A percentile compares a stretch with the other conserved stretches of the same genome.
phyloP scores from a whole-genome alignment of 2,329 filamentous ascomycete species.

The Elsinoe perseae region DNA sequence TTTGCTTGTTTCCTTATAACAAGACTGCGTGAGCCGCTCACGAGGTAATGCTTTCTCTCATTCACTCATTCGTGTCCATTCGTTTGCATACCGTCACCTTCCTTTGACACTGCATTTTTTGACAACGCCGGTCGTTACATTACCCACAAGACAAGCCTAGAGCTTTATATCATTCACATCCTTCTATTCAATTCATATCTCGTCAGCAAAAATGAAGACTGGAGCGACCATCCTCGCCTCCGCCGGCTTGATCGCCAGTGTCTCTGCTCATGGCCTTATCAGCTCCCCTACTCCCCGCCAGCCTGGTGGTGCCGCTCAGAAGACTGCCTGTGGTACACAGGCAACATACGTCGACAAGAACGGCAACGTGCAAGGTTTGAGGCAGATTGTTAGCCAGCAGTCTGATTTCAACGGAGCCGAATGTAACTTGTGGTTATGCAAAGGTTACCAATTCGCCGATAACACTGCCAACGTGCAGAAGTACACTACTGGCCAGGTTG shows the following conservation, averaged over 20 bases:
- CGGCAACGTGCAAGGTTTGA: conserved; percentile 50
- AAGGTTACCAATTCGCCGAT: conserved; percentile 51
- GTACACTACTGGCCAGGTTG: conserved; percentile 43
- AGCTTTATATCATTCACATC: background rate
- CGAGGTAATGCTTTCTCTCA: background rate
- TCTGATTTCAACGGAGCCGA: conserved; percentile 40
- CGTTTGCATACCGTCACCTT: background rate
- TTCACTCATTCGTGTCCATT: background rate
- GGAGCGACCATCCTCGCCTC: conserved; percentile 25
- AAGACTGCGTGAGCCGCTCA: background rate
- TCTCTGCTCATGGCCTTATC: conserved; percentile 33
- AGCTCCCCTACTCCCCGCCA: conserved; percentile 24
- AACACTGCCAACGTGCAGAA: conserved; percentile 46
- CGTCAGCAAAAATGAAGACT: conserved; percentile 21
- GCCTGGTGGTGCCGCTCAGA: conserved; percentile 32
- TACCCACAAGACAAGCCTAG: background rate
- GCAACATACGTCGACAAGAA: conserved; percentile 49
- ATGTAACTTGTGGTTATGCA: conserved; percentile 51
- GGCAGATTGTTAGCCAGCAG: conserved; percentile 43
- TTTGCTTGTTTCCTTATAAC: background rate
- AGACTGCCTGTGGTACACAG: conserved; percentile 47
- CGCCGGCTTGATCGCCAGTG: conserved; percentile 27
- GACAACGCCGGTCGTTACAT: background rate
- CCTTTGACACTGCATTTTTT: background rate
- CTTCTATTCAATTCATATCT: background rate